A percentile compares a stretch with the other conserved stretches of the same genome.
These are phyloP conservation scores for Erigeron canadensis DNA, from an alignment of 129 eudicot genomes.

Conservation along the genomic window DNA sequence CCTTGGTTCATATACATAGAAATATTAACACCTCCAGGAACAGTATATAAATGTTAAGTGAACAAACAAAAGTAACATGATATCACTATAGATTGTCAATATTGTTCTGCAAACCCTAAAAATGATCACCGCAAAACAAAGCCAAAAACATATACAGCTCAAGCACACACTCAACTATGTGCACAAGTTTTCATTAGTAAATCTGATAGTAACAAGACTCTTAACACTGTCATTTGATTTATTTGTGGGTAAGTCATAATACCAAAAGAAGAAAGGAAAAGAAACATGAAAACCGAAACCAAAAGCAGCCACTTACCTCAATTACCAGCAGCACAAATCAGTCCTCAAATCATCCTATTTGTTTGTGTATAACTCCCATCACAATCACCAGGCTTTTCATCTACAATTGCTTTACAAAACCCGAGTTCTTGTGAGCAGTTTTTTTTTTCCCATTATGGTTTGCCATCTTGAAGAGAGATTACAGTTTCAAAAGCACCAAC, in stretches of 20 bases:
- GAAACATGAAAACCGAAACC: not conserved
- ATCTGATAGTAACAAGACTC: constrained; percentile 16
- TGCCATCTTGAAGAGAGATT: constrained; percentile 75
- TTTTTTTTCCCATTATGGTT: constrained; percentile 30
- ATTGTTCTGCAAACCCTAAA: constrained; percentile 1
- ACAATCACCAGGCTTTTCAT: constrained; percentile 29
- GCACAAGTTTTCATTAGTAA: constrained; percentile 23
- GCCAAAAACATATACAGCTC: constrained; percentile 20
- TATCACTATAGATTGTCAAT: constrained; percentile 17
- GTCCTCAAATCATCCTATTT: constrained; percentile 20
- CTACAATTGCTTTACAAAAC: constrained; percentile 33
- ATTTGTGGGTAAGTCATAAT: constrained; percentile 20
- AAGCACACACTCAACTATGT: constrained; percentile 22
- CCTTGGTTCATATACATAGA: not conserved
- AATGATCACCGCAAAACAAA: constrained; percentile 17
- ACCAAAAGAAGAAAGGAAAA: constrained; percentile 1
- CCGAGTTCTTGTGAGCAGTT: constrained; percentile 15
- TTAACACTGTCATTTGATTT: constrained; percentile 26
- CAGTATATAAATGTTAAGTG: not conserved
- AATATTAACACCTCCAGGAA: not conserved
- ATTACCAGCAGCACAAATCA: constrained; percentile 17
- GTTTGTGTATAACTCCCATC: constrained; percentile 19
- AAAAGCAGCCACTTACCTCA: constrained; percentile 22
- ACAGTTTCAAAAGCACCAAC: constrained; percentile 99
- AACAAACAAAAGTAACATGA: not conserved